Conservation (phyloP, 768 basidiomycete species). For the Suillus subalutaceus region DNA sequence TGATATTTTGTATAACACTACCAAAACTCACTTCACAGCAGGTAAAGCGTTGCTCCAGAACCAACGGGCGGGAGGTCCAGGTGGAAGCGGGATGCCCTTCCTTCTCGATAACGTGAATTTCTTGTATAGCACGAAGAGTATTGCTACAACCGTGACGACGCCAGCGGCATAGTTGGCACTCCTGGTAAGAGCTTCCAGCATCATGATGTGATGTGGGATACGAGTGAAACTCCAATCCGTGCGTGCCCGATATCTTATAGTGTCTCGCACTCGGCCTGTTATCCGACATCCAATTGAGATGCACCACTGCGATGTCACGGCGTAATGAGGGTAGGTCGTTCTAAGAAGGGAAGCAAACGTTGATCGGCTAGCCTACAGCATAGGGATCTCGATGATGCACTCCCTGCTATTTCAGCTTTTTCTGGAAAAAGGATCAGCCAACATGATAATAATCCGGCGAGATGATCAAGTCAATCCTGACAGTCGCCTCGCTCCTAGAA, state of each 20-base stretch:
- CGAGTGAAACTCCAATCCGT: conserved; percentile 35
- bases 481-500: no score
- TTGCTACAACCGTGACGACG: conserved; percentile 42
- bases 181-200: conserved; percentile 24
- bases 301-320: not conserved
- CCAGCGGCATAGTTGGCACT: conserved; percentile 47
- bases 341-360: not conserved
- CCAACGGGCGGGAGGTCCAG: conserved; percentile 21
- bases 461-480: not conserved
- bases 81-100: conserved; percentile 18
- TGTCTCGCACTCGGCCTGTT: conserved; percentile 22
- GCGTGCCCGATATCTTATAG: conserved; percentile 33
- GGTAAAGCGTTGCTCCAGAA: conserved; percentile 22
- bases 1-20: not conserved
- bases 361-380: not conserved
- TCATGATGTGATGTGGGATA: conserved; percentile 32
- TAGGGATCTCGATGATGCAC: not conserved
- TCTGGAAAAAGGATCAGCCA: not conserved
- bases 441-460: not conserved
- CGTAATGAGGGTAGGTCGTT: not conserved
- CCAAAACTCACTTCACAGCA: conserved; percentile 3
- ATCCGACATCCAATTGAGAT: conserved; percentile 18
- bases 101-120: not conserved
- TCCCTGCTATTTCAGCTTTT: not conserved
- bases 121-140: conserved; percentile 5